A percentile compares a stretch with the other conserved stretches of the same genome.
These are phyloP conservation scores for Fallopia convolvulus DNA, from an alignment of 148 eudicot species.

Conservation along the genomic window DNA sequence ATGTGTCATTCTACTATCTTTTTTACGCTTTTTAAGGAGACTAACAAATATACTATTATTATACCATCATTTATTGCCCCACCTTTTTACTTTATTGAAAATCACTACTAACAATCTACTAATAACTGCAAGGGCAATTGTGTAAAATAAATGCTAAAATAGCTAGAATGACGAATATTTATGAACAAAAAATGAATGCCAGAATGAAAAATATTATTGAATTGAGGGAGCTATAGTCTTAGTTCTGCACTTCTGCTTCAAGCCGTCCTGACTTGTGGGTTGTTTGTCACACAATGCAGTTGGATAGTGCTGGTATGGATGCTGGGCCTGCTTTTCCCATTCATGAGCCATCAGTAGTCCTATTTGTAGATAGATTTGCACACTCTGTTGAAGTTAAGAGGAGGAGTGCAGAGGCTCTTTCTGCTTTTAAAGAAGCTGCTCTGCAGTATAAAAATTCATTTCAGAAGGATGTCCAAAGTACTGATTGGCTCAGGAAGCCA, in stretches of 20 bases:
- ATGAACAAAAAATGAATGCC: no score
- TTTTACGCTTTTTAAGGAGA: no score
- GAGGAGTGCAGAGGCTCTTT: constrained; percentile 55
- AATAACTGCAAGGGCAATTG: no score
- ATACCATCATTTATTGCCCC: no score
- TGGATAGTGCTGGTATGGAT: constrained; percentile 37
- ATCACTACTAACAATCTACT: no score
- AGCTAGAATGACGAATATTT: no score
- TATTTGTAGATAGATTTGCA: constrained; percentile 74
- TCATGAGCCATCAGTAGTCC: constrained; percentile 66
- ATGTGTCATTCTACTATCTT: no score
- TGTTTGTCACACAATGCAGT: constrained; percentile 36
- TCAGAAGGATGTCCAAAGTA: constrained; percentile 19
- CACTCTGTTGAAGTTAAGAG: constrained; percentile 34
- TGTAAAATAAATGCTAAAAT: no score
- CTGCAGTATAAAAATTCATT: constrained; percentile 22
- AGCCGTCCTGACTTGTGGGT: background rate
- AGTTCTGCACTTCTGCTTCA: background rate
- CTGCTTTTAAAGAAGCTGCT: constrained; percentile 53
- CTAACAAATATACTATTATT: no score
- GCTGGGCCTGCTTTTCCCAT: constrained; percentile 48
- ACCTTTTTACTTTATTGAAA: no score
- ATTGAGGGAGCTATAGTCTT: background rate
- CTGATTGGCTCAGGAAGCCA: constrained; percentile 23
- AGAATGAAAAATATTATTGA: no score